phyloP scores from a whole-genome alignment of 306 rosid genomes.

The Pyrus betulifolia region DNA sequence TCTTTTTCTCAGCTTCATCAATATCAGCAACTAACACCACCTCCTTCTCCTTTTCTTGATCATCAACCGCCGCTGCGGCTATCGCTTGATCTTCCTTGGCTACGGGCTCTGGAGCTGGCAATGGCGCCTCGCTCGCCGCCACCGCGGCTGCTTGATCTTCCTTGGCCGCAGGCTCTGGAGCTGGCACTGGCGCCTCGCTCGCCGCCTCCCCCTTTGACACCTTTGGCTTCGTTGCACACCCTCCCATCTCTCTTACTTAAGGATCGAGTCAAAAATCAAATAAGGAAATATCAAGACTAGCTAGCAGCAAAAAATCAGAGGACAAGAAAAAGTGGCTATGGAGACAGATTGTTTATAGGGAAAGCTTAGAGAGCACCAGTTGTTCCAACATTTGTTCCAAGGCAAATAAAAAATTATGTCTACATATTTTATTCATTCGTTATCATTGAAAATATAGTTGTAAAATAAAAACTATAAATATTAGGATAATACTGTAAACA shows the following conservation, averaged over 20 bases:
- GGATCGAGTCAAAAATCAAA: neutral
- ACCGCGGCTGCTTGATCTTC: neutral
- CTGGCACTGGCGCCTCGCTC: neutral
- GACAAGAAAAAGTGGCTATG: neutral
- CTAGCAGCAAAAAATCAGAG: neutral
- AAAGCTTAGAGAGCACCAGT: conserved; percentile 3
- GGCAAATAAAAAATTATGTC: conserved; percentile 9
- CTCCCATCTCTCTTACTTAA: conserved; percentile 38
- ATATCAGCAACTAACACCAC: neutral
- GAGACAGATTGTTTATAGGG: conserved; percentile 10
- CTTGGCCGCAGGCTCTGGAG: conserved; percentile 24
- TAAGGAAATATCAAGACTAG: neutral
- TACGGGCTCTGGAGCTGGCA: conserved; percentile 24
- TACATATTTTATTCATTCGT: neutral
- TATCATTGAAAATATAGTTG: neutral
- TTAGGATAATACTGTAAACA: too few species aligned
- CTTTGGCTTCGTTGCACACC: conserved; percentile 59
- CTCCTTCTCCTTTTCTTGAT: neutral
- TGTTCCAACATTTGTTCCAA: conserved; percentile 17
- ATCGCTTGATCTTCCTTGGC: conserved; percentile 6
- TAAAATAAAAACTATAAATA: too few species aligned
- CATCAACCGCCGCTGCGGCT: neutral
- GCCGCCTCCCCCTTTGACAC: conserved; percentile 13
- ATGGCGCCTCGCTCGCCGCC: neutral
- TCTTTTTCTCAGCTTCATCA: neutral